These are phyloP conservation scores for Hyaloperonospora brassicae DNA, from an alignment of 352 stramenopile genomes.

Conservation along the genomic window DNA sequence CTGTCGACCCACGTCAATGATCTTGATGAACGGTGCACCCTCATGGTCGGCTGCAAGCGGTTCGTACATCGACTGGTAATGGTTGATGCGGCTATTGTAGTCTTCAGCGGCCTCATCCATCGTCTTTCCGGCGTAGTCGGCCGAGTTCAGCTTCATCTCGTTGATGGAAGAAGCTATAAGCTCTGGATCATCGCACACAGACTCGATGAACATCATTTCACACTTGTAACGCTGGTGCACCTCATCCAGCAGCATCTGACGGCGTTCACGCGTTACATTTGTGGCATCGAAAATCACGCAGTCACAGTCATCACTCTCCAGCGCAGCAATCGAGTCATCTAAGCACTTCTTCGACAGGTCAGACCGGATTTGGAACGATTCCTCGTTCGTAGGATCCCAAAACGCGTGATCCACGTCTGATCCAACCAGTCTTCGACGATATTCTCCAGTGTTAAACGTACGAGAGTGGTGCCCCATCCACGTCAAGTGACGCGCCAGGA, in stretches of 20 bases:
- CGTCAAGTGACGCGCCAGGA: constrained; percentile 69
- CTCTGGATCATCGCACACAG: constrained; percentile 59
- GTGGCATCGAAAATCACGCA: constrained; percentile 80
- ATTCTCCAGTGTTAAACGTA: constrained; percentile 80
- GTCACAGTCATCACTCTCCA: constrained; percentile 64
- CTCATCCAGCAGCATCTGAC: constrained; percentile 46
- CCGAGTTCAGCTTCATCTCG: constrained; percentile 80
- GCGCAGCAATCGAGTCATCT: constrained; percentile 54
- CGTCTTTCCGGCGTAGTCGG: constrained; percentile 65
- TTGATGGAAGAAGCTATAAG: constrained; percentile 77
- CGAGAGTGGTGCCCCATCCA: constrained; percentile 82
- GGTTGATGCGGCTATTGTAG: constrained; percentile 71
- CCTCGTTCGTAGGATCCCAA: constrained; percentile 71
- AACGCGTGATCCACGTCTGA: constrained; percentile 71
- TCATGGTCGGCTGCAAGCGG: constrained; percentile 48
- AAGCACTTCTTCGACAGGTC: constrained; percentile 66
- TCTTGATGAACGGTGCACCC: constrained; percentile 65
- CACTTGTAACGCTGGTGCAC: constrained; percentile 61
- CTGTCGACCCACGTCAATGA: constrained; percentile 73
- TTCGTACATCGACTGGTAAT: constrained; percentile 73
- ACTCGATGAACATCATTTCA: constrained; percentile 81
- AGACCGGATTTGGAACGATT: constrained; percentile 57
- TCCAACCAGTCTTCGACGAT: constrained; percentile 58
- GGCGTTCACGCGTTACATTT: constrained; percentile 69
- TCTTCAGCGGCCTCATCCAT: constrained; percentile 64